Base-by-base conservation (phyloP, 768 basidiomycete genomes). In the Leccinum fibrillosum region DNA sequence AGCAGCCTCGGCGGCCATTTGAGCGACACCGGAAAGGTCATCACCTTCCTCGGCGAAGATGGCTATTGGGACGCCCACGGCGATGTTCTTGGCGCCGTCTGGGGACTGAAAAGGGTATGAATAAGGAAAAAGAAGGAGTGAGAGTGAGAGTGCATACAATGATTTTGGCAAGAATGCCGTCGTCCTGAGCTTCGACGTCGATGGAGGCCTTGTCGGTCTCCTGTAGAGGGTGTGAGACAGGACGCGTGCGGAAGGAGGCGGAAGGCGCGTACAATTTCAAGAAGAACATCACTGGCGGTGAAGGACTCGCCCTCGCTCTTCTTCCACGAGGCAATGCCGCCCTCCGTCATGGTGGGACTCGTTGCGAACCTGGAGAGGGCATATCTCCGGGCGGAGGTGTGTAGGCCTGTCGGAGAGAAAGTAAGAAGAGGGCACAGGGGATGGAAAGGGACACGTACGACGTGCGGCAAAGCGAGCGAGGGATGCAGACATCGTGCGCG, bases 171-270 rank as follows among this genome's bases (percentile, higher is more conserved):
- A 99, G 78, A 62, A 98, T 77, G 65, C 97, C 97, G 65, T 99
- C 97, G 45, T 98, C 97, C 78, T 95, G 95, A 9, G 97, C 94
- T 77, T 99, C 97, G 35, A 99, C 96, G 77, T 99, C 97, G 75
- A 99, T 98, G 50, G 94, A 95, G 21, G 97, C 95, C 83, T 99
- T 99, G 88, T 99, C 97, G 54, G 97, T 99, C 88, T 99, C 97
- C 94, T 96, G 57, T 61, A 13, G 57, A 57, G 53, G 49, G 25
- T 54, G 45, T 63, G 47, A 61, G 53, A 25, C 59, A 51, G 52
- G 35, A 42, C 53, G 52, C 53, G 30, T 30, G 51, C 5, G 25
- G 35, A 49, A 49, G 50, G 54, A 47, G 42, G 39, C 54, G 37
- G 47, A 30, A 32, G 26, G 56, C 44, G 77, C 86, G 68, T 63